Base-by-base conservation (phyloP, 2,329 filamentous ascomycete species). In the Colletotrichum sp. region DNA sequence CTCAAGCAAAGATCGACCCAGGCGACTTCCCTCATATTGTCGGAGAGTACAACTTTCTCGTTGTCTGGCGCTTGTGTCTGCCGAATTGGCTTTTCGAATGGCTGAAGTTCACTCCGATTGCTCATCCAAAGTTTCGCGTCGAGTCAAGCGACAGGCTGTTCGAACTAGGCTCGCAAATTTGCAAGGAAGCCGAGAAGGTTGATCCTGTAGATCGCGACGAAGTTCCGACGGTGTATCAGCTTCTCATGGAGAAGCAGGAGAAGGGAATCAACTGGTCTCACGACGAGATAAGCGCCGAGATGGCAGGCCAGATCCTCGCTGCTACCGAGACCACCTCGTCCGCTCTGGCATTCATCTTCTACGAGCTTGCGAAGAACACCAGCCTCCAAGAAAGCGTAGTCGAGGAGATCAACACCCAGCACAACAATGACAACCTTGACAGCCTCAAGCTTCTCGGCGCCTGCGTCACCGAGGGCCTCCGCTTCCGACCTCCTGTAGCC, bases 241-340 rank as follows among this genome's bases (percentile, higher is more conserved):
- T 76, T 24, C 61, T 77, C 28, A 72, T 48, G 61, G 39, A 74
- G 64, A 65, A 75, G 36, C 66, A 73, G 26, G 72, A 64, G n/a
- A 63, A 77, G 59, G 39, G 65, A 2, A 48, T 26, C 13, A 39
- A 59, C 6, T 76, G 70, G 66, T 36, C 21, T 16, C 65, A 75
- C n/a, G 9, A 75, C 24, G 78, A 76, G 32, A 57, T 79, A 57
- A 74, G 71, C 21, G 77, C 74, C 57, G 78, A 78, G 66, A 77
- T 79, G 72, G 78, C 77, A 6, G 77, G 78, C 39, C 75, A 79
- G 57, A 64, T 78, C 18, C 74, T 77, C 18, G 74, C 78, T 16
- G 77, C 75, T 18, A 78, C 67, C 13, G 76, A 77, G 67, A 79
- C 78, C 6, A 79, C 77, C 7, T 78, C 77, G 28, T 79, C 77